These are phyloP conservation scores for Coelastrella sp. DNA, from an alignment of 139 green algal genomes.

Conservation along the genomic window DNA sequence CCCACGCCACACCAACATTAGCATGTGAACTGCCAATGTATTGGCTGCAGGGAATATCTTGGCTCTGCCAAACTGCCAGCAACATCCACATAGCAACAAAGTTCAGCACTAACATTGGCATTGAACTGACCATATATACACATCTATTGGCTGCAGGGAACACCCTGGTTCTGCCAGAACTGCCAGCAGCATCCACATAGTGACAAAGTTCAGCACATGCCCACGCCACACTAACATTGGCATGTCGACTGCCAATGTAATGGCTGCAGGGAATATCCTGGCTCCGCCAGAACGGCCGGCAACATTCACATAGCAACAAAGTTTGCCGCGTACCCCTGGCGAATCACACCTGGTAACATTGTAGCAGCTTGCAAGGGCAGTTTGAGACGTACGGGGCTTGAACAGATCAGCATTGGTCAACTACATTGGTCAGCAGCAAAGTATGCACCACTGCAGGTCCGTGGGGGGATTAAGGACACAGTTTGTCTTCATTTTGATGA, in stretches of 20 bases:
- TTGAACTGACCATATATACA: no score
- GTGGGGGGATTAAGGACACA: not conserved
- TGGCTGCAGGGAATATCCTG: conserved; percentile 69
- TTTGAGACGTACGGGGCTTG: conserved; percentile 68
- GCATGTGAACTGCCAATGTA: not conserved
- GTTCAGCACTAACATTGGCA: conserved; percentile 49
- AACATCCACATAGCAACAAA: conserved; percentile 85
- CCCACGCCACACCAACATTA: no score
- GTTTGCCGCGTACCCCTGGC: conserved; percentile 90
- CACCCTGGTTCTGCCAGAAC: no score
- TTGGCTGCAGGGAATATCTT: conserved; percentile 66
- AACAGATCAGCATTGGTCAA: conserved; percentile 85
- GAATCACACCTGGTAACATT: conserved; percentile 84
- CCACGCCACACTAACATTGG: no score
- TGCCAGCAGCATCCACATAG: no score
- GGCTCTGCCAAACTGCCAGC: conserved; percentile 44
- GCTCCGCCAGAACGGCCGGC: conserved; percentile 26
- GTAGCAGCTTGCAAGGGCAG: conserved; percentile 78
- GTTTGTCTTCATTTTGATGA: no score
- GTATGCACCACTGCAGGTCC: conserved; percentile 85
- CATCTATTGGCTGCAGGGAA: no score
- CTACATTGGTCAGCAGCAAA: conserved; percentile 92
- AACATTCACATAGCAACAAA: conserved; percentile 85
- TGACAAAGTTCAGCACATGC: no score
- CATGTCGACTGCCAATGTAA: not conserved